Base-by-base conservation (phyloP, 1,139 yeast genomes). In the Wickerhamomyces sp. region DNA sequence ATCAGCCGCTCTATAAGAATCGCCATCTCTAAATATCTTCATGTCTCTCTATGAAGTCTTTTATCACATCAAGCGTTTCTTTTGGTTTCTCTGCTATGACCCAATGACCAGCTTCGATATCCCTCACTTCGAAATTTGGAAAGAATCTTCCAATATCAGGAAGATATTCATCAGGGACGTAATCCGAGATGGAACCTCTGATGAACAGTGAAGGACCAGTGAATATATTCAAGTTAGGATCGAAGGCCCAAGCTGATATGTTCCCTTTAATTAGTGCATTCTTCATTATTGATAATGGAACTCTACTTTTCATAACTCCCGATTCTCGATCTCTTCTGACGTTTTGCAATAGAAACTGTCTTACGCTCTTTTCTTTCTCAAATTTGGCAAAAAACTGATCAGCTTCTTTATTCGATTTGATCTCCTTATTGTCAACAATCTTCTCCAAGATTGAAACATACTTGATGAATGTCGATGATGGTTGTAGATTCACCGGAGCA, bases 61-160 rank as follows among this genome's bases (percentile, higher is more conserved):
- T 68, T 26, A 85, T 76, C 7, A 67, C 67, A 6, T 73, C 78
- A 40, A 83, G 69, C 52, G 89, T 86, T 57, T 81, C 91, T 6
- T 68, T 55, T 0, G 96, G 95, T 53, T 83, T 80, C 57, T 88
- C 95, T 47, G 86, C 79, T 55, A 85, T 85, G 27, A 88, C 78
- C 96, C 97, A 93, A 65, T 93, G 99, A 1, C 97, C 97, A 2
- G 90, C 78, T 27, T 87, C 82, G 31, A 93, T 71, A 57, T 87
- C 96, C 42, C 77, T 72, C 11, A 87, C 67, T 49, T 79, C 86
- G 60, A 90, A 90, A 40, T 73, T 70, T 0, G 98, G 97, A 68
- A 90, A 93, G 58, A 78, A 86, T 47, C 71, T 69, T 1, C 94
- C 95, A 45, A 89, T 84, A 32, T 78, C 80, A 0, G 88, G 84